phyloP scores from a whole-genome alignment of 164 flowering plant species.

The Tinospora cordifolia region DNA sequence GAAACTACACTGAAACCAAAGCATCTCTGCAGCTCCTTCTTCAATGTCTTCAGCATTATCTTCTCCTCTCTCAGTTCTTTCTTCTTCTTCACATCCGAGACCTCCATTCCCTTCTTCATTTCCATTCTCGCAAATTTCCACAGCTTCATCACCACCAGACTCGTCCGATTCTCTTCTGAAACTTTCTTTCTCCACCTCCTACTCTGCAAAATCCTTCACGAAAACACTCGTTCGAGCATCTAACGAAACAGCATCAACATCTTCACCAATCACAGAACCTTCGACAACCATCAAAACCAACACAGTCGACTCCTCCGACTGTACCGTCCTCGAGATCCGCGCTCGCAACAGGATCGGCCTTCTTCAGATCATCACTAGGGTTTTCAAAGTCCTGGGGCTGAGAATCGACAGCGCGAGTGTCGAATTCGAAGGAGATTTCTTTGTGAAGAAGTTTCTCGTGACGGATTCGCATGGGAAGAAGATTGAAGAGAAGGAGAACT shows the following conservation, averaged over 20 bases:
- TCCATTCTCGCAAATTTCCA: background rate
- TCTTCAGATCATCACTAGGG: slow-evolving; percentile 42
- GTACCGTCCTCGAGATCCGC: slow-evolving; percentile 35
- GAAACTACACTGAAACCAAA: too few species aligned
- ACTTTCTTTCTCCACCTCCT: background rate
- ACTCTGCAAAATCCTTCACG: background rate
- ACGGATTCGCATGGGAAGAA: slow-evolving; percentile 38
- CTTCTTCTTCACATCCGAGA: background rate
- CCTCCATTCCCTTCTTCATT: too few species aligned
- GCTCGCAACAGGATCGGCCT: slow-evolving; percentile 43
- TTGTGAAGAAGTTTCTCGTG: slow-evolving; percentile 37
- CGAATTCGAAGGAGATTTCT: slow-evolving; percentile 37
- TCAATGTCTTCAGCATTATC: slow-evolving; percentile 5
- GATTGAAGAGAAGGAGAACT: slow-evolving; percentile 28
- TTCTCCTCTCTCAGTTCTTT: background rate
- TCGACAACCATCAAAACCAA: slow-evolving; percentile 20
- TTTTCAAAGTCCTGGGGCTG: slow-evolving; percentile 42
- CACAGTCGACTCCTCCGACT: slow-evolving; percentile 16
- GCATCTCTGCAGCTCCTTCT: background rate
- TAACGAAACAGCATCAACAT: background rate
- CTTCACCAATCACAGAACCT: background rate
- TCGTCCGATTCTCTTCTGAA: background rate
- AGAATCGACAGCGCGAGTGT: slow-evolving; percentile 34
- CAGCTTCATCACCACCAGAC: slow-evolving; percentile 3
- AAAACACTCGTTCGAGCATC: slow-evolving; percentile 1